Evolutionary conservation across 2,329 filamentous ascomycete genomes (phyloP).

Genomic region (Chrysoporthe puriensis): DNA sequence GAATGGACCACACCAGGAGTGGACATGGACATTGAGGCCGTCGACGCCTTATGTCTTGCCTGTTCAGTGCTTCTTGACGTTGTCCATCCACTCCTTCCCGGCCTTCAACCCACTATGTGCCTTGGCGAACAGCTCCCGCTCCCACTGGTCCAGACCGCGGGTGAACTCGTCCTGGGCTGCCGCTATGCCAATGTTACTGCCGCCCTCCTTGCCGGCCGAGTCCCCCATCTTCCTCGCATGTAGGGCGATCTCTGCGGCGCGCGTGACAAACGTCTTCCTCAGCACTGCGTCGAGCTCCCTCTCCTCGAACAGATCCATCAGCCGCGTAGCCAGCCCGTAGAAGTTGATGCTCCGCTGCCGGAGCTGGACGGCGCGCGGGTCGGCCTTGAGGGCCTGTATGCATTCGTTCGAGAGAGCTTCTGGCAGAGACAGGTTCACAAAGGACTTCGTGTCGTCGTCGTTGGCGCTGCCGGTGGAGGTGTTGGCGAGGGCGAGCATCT

Average conservation of each 20-base stretch:
- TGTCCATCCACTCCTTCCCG: slow-evolving; percentile 71
- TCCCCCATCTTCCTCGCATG: slow-evolving; percentile 85
- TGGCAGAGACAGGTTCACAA: slow-evolving; percentile 82
- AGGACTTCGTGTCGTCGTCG: slow-evolving; percentile 53
- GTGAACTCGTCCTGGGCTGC: slow-evolving; percentile 79
- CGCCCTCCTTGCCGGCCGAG: slow-evolving; percentile 69
- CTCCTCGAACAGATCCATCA: slow-evolving; percentile 91
- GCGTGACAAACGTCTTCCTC: slow-evolving; percentile 76
- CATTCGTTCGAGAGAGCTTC: slow-evolving; percentile 77
- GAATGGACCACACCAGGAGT: neutral
- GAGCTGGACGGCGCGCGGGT: slow-evolving; percentile 82
- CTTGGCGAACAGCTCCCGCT: slow-evolving; percentile 74
- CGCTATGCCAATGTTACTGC: slow-evolving; percentile 60
- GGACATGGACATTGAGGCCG: neutral
- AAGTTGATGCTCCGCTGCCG: slow-evolving; percentile 85
- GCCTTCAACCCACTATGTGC: slow-evolving; percentile 75
- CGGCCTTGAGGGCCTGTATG: slow-evolving; percentile 86
- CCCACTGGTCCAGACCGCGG: slow-evolving; percentile 85
- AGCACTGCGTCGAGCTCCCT: slow-evolving; percentile 74
- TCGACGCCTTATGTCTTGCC: neutral
- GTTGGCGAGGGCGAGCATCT: slow-evolving; percentile 81
- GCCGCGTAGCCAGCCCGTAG: slow-evolving; percentile 81
- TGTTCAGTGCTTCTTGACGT: slow-evolving; percentile 50
- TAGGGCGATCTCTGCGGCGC: slow-evolving; percentile 82
- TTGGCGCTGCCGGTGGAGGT: slow-evolving; percentile 38